These are phyloP conservation scores for Fusarium sp. DNA, from an alignment of 2,329 filamentous ascomycete genomes.

Conservation along the genomic window DNA sequence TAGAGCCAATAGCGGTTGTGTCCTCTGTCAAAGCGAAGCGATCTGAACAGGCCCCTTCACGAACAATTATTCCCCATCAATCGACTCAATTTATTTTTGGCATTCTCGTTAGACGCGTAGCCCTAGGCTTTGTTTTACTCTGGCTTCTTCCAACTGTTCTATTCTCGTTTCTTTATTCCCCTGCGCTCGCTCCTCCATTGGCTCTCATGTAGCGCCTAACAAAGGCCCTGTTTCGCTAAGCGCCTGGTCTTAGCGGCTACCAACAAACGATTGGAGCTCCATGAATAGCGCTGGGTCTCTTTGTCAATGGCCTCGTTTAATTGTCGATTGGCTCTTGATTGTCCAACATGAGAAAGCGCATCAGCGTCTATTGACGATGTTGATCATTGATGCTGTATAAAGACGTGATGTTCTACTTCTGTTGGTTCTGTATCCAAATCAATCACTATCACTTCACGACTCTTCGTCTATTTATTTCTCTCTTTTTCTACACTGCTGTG, in stretches of 20 bases:
- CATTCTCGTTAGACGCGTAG: background rate
- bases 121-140: background rate
- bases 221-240: slow-evolving; percentile 37
- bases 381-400: slow-evolving; percentile 16
- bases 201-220: slow-evolving; percentile 15
- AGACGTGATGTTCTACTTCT: background rate
- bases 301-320: slow-evolving; percentile 10
- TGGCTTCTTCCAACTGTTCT: slow-evolving; percentile 5
- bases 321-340: slow-evolving; percentile 29
- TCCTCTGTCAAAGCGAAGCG: background rate
- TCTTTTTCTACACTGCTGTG: slow-evolving; percentile 27
- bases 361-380: slow-evolving; percentile 2
- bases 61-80: background rate
- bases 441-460: slow-evolving; percentile 1
- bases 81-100: background rate
- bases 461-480: background rate
- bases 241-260: slow-evolving; percentile 28
- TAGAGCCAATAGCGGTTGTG: background rate
- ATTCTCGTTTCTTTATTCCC: slow-evolving; percentile 21
- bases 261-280: slow-evolving; percentile 33
- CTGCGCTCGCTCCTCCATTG: background rate
- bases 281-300: slow-evolving; percentile 14
- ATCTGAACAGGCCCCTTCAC: background rate
- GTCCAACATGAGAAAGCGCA: background rate
- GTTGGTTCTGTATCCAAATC: background rate